phyloP scores from a whole-genome alignment of 2,329 filamentous ascomycete species.

The Sporothrix globosa region DNA sequence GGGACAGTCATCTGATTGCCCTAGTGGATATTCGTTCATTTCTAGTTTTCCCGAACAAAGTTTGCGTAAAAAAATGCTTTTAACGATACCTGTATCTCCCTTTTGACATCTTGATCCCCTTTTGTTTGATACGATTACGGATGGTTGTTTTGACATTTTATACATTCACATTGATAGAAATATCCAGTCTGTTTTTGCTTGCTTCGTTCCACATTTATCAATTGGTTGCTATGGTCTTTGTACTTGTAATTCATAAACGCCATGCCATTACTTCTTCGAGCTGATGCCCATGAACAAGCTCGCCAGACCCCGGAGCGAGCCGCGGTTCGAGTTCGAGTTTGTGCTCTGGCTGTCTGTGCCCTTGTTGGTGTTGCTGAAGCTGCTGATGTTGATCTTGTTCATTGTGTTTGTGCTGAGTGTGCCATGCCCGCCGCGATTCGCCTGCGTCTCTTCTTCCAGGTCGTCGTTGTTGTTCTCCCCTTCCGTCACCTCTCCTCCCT shows the following conservation, averaged over 20 bases:
- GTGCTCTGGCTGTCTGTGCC: neutral
- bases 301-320: constrained; percentile 15
- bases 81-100: constrained; percentile 17
- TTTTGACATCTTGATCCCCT: neutral
- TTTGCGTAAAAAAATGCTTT: neutral
- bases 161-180: neutral
- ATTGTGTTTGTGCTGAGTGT: neutral
- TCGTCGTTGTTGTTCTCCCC: neutral
- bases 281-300: constrained; percentile 7
- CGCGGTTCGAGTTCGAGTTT: neutral
- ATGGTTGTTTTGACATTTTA: neutral
- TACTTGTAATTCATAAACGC: neutral
- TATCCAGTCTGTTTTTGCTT: neutral
- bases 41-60: neutral
- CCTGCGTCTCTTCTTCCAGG: neutral
- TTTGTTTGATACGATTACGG: constrained; percentile 18
- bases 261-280: neutral
- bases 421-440: neutral
- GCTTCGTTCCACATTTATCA: neutral
- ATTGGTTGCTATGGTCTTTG: neutral
- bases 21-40: too few relatives aligned
- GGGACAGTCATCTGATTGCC: too few relatives aligned
- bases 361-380: neutral
- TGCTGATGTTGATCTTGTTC: constrained; percentile 8
- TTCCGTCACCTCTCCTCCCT: neutral